These are phyloP conservation scores for Boletus rubroflammeus DNA, from an alignment of 768 basidiomycete species.

Conservation along the genomic window DNA sequence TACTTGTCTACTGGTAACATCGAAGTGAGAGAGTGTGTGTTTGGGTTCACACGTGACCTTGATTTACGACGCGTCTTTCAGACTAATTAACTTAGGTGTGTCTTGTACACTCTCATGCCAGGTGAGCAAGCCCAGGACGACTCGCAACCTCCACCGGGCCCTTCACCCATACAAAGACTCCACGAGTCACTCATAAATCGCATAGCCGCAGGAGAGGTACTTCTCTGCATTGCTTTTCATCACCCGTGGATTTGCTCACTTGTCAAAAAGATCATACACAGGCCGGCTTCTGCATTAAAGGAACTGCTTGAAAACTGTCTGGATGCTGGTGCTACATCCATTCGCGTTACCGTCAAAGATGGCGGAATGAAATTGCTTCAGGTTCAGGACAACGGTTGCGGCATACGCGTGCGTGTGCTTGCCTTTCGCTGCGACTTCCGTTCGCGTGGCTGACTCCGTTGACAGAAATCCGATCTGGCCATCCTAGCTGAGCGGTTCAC, in stretches of 20 bases:
- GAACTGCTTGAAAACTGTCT: constrained; percentile 93
- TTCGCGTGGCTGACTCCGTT: background rate
- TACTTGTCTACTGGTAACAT: constrained; percentile 50
- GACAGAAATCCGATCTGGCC: constrained; percentile 80
- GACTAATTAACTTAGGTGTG: no score
- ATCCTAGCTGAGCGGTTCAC: constrained; percentile 94
- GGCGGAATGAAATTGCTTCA: constrained; percentile 93
- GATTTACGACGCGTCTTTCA: no score
- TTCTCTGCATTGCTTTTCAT: background rate
- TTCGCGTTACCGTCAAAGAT: constrained; percentile 88
- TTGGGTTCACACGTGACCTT: constrained; percentile 7
- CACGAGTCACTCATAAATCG: constrained; percentile 84
- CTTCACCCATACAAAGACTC: constrained; percentile 69
- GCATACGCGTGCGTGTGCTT: constrained; percentile 68
- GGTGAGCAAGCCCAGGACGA: constrained; percentile 6
- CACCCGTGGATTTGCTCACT: constrained; percentile 6
- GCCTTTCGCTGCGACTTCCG: background rate
- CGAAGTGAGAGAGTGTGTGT: no score
- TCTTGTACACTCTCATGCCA: no score
- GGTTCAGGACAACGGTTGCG: constrained; percentile 95
- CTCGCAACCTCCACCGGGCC: constrained; percentile 35
- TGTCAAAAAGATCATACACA: constrained; percentile 66
- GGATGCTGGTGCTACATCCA: constrained; percentile 88
- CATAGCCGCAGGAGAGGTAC: constrained; percentile 79
- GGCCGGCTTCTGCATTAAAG: constrained; percentile 93